Evolutionary conservation across 441 rosid species (phyloP).

Genomic region (Kokia cookei): DNA sequence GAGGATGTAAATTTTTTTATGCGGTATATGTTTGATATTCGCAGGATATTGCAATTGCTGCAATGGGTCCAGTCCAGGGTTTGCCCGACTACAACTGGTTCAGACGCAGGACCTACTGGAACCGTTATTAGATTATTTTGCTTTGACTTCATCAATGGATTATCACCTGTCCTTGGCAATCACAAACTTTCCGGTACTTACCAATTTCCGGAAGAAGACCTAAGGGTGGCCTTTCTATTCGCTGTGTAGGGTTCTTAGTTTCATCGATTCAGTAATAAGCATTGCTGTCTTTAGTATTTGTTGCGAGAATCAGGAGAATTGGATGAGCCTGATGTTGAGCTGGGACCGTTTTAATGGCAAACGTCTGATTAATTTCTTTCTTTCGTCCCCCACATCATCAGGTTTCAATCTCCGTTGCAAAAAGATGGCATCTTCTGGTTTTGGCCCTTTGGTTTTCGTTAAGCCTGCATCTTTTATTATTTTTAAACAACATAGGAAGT

Average conservation of each 20-base stretch:
- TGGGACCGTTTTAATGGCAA: too few species aligned
- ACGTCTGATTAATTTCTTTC: too few species aligned
- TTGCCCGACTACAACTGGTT: conserved; percentile 97
- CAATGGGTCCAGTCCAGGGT: conserved; percentile 88
- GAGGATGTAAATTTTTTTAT: background rate
- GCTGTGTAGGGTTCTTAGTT: background rate
- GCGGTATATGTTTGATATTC: background rate
- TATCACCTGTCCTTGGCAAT: background rate
- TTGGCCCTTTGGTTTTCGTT: too few species aligned
- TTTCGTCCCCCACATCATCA: too few species aligned
- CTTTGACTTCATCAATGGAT: conserved; percentile 1
- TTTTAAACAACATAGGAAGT: too few species aligned
- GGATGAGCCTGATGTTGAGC: background rate
- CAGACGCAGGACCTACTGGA: conserved; percentile 98
- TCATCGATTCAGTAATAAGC: conserved; percentile 23
- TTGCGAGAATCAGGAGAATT: background rate
- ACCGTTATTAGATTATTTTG: conserved; percentile 54
- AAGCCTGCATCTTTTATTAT: too few species aligned
- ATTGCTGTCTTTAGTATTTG: conserved; percentile 17
- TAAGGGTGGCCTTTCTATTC: conserved; percentile 10
- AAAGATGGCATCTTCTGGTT: too few species aligned
- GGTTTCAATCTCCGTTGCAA: too few species aligned
- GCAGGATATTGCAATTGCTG: conserved; percentile 95
- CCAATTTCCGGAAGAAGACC: conserved; percentile 4
- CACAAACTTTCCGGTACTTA: conserved; percentile 15